Evolutionary conservation across 768 basidiomycete species (phyloP), one percentile per base, ranked within the genome.

Genomic region (Hemileccinum rubropunctum): DNA sequence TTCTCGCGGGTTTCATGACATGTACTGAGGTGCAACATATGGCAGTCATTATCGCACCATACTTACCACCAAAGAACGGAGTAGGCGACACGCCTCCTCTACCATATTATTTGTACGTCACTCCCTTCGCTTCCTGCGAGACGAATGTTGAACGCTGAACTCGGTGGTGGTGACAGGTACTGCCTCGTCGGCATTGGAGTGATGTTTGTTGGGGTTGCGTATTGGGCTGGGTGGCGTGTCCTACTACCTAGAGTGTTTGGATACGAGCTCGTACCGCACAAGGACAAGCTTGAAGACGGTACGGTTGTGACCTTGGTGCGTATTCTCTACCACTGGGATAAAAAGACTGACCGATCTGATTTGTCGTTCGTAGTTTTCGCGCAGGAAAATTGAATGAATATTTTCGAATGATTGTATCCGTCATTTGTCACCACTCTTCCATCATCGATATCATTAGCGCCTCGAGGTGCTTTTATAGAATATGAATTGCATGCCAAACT

Each of bases 1-100:
- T 26, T 23, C 0, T 0, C 6, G 6, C 11, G 8, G 1, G 10
- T 0, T 10, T 76, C 3, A 18, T 4, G 8, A 26, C 70, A 75
- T 26, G 81, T 79, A 12, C 39, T 45, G 6, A 46, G 37, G 17
- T 13, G 4, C 17, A 6, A 20, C 28, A 0, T 17, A 32, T 34
- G 32, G 21, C 15, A 77, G 81, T 84, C 7, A 67, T 84, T 3
- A 57, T 83, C 10, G 76, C 76, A 1, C 82, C 82, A 0, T 84
- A 81, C 70, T 42, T 83, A 3, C 74, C 56, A 20, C 82, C 82
- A 4, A 70, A 78, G 0, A 78, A 78, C 51, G 71, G 74, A 15
- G 71, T 78, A 1, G 82, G 82, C 9, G 81, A 84, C 53, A 81
- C 81, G 0, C 80, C 80, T 11, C 79, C 82, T 10, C 57, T 83